phyloP scores from a whole-genome alignment of 164 flowering plant species.

The Taxillus chinensis region DNA sequence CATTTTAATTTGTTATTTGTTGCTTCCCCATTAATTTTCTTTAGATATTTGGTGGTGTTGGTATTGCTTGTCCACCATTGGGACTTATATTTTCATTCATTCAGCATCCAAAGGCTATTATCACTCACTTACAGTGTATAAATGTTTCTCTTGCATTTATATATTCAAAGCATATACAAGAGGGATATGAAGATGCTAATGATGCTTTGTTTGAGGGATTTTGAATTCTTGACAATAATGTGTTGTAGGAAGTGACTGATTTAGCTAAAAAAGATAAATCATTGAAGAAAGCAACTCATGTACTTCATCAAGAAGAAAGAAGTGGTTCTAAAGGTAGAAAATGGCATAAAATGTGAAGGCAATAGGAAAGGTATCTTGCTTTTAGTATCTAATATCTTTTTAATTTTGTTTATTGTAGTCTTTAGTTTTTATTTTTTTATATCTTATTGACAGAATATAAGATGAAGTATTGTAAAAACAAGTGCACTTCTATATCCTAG shows the following conservation, averaged over 20 bases:
- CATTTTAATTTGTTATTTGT: neutral
- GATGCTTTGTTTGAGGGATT: neutral
- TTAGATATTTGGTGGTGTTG: conserved; percentile 97
- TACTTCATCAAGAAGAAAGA: conserved; percentile 91
- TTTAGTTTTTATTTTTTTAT: neutral
- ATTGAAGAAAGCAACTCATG: conserved; percentile 88
- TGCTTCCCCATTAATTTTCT: conserved; percentile 3
- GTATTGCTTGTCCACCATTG: conserved; percentile 82
- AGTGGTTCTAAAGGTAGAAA: conserved; percentile 90
- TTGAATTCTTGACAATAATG: conserved; percentile 3
- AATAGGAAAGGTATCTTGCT: conserved; percentile 67
- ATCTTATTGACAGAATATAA: neutral
- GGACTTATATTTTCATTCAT: conserved; percentile 84
- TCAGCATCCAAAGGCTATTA: conserved; percentile 93
- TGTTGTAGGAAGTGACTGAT: conserved; percentile 87
- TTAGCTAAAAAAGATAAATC: conserved; percentile 86
- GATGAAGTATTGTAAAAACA: no score
- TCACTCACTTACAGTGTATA: conserved; percentile 93
- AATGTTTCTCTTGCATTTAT: conserved; percentile 42
- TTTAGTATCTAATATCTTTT: neutral
- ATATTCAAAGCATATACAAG: neutral
- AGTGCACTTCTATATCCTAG: no score
- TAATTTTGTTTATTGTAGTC: neutral
- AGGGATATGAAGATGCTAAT: neutral
- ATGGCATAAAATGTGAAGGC: conserved; percentile 95